These are phyloP conservation scores for Hanseniaspora clermontiae DNA, from an alignment of 805 yeast genomes.

Conservation along the genomic window DNA sequence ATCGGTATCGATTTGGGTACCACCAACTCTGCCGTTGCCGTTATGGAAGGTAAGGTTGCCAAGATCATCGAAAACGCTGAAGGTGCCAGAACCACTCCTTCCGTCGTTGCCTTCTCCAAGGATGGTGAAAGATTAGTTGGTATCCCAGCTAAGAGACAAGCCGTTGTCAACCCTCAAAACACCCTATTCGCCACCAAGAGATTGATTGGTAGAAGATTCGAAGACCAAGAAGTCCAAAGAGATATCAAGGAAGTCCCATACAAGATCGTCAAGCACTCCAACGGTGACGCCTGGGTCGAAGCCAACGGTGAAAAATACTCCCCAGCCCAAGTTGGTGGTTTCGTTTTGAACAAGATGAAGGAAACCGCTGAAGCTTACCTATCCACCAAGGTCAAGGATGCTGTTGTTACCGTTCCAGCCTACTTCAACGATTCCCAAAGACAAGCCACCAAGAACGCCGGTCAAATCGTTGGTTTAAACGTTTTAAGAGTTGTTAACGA, in stretches of 20 bases:
- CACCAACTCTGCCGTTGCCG: constrained; percentile 78
- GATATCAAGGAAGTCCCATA: constrained; percentile 81
- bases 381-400: constrained; percentile 76
- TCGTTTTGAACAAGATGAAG: constrained; percentile 90
- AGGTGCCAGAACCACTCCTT: constrained; percentile 81
- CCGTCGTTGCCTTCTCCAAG: constrained; percentile 86
- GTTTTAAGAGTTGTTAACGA: constrained; percentile 70
- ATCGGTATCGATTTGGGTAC: constrained; percentile 81
- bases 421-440: constrained; percentile 74
- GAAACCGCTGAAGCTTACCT: constrained; percentile 91
- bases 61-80: constrained; percentile 69
- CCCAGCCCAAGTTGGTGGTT: constrained; percentile 92
- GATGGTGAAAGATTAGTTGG: constrained; percentile 89
- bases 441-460: constrained; percentile 89
- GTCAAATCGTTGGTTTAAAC: constrained; percentile 89
- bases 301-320: constrained; percentile 80
- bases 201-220: constrained; percentile 84
- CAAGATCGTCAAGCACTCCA: constrained; percentile 76
- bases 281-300: constrained; percentile 95
- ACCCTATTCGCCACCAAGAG: constrained; percentile 91
- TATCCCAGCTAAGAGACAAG: constrained; percentile 91
- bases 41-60: constrained; percentile 58
- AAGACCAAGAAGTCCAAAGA: constrained; percentile 80
- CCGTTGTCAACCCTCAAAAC: constrained; percentile 86
- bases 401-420: constrained; percentile 84